These are phyloP conservation scores for Diaporthe batatas DNA, from an alignment of 2,329 filamentous ascomycete species.

Conservation along the genomic window DNA sequence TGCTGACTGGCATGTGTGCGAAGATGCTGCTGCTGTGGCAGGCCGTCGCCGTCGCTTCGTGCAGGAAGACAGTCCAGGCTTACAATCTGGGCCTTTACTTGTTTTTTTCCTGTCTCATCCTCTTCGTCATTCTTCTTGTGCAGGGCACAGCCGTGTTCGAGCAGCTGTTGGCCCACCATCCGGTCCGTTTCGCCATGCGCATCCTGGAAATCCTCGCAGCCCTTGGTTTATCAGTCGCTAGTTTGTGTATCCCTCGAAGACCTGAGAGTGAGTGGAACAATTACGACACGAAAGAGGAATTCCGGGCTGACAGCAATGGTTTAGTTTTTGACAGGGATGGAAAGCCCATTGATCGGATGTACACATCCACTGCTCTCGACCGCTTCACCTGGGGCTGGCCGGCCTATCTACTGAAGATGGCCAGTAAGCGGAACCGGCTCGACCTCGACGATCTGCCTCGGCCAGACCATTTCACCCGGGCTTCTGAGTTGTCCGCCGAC, in stretches of 20 bases:
- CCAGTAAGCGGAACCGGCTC: slow-evolving; percentile 70
- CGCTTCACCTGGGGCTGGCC: slow-evolving; percentile 78
- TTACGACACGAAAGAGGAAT: too few relatives aligned
- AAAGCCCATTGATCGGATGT: slow-evolving; percentile 72
- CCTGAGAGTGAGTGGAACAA: too few relatives aligned
- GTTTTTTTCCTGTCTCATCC: slow-evolving; percentile 61
- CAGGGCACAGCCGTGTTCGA: slow-evolving; percentile 59
- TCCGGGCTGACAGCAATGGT: too few relatives aligned
- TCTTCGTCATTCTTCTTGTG: slow-evolving; percentile 58
- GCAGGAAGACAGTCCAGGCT: slow-evolving; percentile 63
- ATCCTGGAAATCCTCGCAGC: slow-evolving; percentile 60
- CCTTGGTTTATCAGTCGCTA: slow-evolving; percentile 61
- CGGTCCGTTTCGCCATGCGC: slow-evolving; percentile 59
- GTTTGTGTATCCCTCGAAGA: slow-evolving; percentile 72
- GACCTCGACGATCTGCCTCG: slow-evolving; percentile 73
- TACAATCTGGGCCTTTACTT: slow-evolving; percentile 68
- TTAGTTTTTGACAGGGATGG: slow-evolving; percentile 69
- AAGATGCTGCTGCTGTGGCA: slow-evolving; percentile 68
- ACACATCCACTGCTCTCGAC: slow-evolving; percentile 70
- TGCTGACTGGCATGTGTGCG: slow-evolving; percentile 37
- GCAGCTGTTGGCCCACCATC: slow-evolving; percentile 51
- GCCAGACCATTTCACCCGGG: slow-evolving; percentile 67
- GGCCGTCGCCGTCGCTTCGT: slow-evolving; percentile 61
- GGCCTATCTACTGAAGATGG: slow-evolving; percentile 64
- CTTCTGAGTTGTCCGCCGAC: slow-evolving; percentile 62